These are phyloP conservation scores for Aspergillus sp. DNA, from an alignment of 2,329 filamentous ascomycete genomes.

Conservation along the genomic window DNA sequence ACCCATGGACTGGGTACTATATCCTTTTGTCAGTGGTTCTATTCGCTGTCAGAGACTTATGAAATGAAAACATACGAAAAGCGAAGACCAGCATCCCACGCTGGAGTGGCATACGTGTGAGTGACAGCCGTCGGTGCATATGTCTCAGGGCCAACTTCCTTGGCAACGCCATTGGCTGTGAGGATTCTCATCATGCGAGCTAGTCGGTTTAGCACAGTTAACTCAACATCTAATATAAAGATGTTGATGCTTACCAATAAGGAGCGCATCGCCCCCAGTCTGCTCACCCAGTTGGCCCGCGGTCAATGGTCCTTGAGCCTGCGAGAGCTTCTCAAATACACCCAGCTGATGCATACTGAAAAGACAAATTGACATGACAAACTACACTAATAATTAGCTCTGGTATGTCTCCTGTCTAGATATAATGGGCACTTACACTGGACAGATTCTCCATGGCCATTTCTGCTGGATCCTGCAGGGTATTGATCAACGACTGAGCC, in stretches of 20 bases:
- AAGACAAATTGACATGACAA: background rate
- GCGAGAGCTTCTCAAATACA: conserved; percentile 1
- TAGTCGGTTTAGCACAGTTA: background rate
- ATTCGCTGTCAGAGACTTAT: no score
- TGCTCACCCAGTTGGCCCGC: background rate
- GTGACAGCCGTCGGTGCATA: conserved; percentile 2
- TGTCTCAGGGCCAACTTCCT: background rate
- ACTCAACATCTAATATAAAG: no score
- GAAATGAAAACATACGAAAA: background rate
- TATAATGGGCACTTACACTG: background rate
- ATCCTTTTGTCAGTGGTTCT: no score
- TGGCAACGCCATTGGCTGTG: background rate
- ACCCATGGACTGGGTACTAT: no score
- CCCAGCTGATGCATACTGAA: background rate
- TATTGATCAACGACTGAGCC: background rate
- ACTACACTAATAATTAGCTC: background rate
- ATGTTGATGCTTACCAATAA: background rate
- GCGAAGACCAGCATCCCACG: conserved; percentile 1
- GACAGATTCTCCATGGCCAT: background rate
- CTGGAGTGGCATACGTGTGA: conserved; percentile 5
- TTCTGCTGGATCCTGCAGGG: background rate
- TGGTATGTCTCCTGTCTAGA: no score
- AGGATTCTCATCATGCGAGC: conserved; percentile 2
- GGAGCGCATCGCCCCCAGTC: background rate
- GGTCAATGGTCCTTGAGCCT: background rate